Conservation (phyloP, 2,329 filamentous ascomycete genomes). For the Geosmithia morbida region DNA sequence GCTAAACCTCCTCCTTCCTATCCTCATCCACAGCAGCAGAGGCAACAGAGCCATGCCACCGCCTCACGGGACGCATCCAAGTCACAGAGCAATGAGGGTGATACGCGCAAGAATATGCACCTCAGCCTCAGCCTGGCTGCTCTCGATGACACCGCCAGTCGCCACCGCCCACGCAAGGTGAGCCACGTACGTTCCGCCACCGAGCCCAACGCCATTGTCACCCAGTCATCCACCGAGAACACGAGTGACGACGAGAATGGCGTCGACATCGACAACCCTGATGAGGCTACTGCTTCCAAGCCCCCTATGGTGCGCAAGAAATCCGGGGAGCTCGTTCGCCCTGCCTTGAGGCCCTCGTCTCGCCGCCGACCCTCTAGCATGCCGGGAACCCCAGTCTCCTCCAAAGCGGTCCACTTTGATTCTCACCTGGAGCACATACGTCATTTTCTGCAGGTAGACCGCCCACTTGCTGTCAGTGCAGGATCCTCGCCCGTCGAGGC, state of each 20-base stretch:
- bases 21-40: conserved; percentile 2
- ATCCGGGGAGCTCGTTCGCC: conserved; percentile 90
- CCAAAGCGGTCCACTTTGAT: conserved; percentile 97
- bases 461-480: conserved; percentile 89
- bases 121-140: conserved; percentile 32
- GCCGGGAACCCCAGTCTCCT: conserved; percentile 91
- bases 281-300: conserved; percentile 46
- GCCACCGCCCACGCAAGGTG: conserved; percentile 17
- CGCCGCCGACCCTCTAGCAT: conserved; percentile 81
- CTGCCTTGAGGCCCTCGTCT: conserved; percentile 71
- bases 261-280: conserved; percentile 36
- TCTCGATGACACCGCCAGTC: conserved; percentile 24
- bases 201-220: conserved; percentile 32
- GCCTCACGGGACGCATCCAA: neutral
- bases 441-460: conserved; percentile 88
- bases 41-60: neutral
- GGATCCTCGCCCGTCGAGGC: conserved; percentile 81
- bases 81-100: neutral
- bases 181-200: conserved; percentile 41
- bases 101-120: conserved; percentile 14
- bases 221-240: conserved; percentile 25
- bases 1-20: neutral
- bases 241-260: conserved; percentile 38
- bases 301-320: conserved; percentile 96
- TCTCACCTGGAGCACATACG: conserved; percentile 91